Conservation (phyloP, 2,329 filamentous ascomycete genomes). For the Sporothrix sp. region DNA sequence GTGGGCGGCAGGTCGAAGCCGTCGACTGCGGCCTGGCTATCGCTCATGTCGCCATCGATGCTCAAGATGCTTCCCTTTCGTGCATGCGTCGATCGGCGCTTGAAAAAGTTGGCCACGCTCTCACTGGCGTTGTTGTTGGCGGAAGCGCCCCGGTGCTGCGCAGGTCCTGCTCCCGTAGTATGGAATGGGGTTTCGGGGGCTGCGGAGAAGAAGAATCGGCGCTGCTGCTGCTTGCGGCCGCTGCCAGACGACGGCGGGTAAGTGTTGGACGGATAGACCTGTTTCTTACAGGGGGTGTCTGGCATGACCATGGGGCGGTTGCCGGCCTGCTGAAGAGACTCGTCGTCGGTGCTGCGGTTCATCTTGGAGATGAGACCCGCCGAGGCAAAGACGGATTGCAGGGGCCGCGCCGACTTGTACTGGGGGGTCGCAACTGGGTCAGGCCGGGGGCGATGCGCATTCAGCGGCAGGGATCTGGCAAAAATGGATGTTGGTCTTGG, state of each 20-base stretch:
- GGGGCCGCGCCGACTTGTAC: conserved; percentile 67
- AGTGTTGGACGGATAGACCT: conserved; percentile 58
- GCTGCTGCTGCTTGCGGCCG: conserved; percentile 50
- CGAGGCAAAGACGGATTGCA: conserved; percentile 81
- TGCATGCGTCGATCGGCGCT: conserved; percentile 37
- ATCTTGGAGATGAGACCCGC: conserved; percentile 93
- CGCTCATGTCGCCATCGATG: conserved; percentile 59
- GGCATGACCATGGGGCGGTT: conserved; percentile 63
- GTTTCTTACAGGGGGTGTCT: conserved; percentile 93
- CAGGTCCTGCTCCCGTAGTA: conserved; percentile 31
- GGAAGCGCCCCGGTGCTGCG: conserved; percentile 34
- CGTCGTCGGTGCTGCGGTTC: conserved; percentile 70
- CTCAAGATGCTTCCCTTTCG: conserved; percentile 66
- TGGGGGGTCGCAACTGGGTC: conserved; percentile 59
- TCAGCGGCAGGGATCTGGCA: conserved; percentile 66
- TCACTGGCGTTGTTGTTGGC: conserved; percentile 14
- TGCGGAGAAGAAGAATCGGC: conserved; percentile 54
- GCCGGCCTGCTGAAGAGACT: conserved; percentile 35
- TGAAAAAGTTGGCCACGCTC: conserved; percentile 54
- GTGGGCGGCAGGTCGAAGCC: conserved; percentile 73
- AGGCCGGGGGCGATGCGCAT: conserved; percentile 39
- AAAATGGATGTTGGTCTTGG: conserved; percentile 47
- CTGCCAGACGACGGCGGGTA: conserved; percentile 51
- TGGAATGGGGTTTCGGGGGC: conserved; percentile 76
- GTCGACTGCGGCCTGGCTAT: conserved; percentile 34